Conservation (phyloP, 1,284 basidiomycete species). For the Agroathelia rolfsii region DNA sequence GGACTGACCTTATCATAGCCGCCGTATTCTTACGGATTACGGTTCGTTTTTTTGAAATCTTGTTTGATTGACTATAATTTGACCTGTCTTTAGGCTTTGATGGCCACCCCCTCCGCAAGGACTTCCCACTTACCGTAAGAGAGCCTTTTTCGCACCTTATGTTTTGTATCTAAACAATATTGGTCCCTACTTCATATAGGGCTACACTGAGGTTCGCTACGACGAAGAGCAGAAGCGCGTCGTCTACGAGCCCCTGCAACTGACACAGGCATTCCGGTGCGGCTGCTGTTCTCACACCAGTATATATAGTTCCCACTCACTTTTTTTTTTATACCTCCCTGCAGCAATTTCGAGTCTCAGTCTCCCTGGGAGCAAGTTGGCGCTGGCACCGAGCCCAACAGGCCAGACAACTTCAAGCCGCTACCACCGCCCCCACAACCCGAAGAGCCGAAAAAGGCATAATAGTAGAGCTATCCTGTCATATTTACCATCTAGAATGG, state of each 20-base stretch:
- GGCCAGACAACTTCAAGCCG: constrained; percentile 63
- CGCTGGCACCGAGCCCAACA: constrained; percentile 64
- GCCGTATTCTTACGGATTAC: constrained; percentile 97
- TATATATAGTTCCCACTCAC: background rate
- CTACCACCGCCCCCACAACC: constrained; percentile 53
- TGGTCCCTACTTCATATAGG: constrained; percentile 32
- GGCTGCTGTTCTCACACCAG: constrained; percentile 13
- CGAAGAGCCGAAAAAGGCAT: constrained; percentile 55
- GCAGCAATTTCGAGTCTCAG: constrained; percentile 85
- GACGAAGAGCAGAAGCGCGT: constrained; percentile 99
- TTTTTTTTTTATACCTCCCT: constrained; percentile 3
- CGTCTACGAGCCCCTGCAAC: constrained; percentile 94
- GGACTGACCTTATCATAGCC: constrained; percentile 33
- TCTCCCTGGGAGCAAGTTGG: constrained; percentile 99
- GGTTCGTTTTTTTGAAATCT: constrained; percentile 35
- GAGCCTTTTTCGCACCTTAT: background rate
- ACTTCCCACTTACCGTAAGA: constrained; percentile 89
- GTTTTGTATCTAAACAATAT: constrained; percentile 3
- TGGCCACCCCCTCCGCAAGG: constrained; percentile 95
- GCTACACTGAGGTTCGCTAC: constrained; percentile 96
- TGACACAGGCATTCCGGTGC: constrained; percentile 96
- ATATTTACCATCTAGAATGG: too few species aligned
- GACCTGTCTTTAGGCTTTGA: constrained; percentile 69
- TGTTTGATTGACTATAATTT: constrained; percentile 9
- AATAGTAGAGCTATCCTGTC: too few species aligned